A percentile compares a stretch with the other conserved stretches of the same genome.
Evolutionary conservation across 306 rosid genomes (phyloP).

Genomic region (Trichosanthes truncata): DNA sequence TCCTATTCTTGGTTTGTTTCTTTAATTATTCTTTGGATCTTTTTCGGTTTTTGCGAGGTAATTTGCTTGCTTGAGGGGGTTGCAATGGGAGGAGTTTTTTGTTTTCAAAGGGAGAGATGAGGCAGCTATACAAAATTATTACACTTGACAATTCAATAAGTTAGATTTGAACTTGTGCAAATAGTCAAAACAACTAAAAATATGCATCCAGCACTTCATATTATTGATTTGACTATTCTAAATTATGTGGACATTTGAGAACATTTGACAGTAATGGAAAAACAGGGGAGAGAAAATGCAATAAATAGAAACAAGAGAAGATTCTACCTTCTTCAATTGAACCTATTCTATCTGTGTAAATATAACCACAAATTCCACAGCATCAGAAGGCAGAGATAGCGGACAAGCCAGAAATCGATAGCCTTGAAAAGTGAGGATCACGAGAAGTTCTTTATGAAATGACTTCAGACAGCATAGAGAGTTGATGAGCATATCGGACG

Average conservation of each 20-base stretch:
- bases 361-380: no score
- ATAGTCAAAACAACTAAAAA: slow-evolving; percentile 32
- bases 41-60: background rate
- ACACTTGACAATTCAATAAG: slow-evolving; percentile 4
- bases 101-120: background rate
- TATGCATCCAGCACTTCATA: slow-evolving; percentile 23
- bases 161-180: slow-evolving; percentile 29
- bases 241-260: slow-evolving; percentile 31
- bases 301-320: slow-evolving; percentile 17
- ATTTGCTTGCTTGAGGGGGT: background rate
- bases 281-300: slow-evolving; percentile 17
- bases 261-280: slow-evolving; percentile 20
- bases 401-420: slow-evolving; percentile 22
- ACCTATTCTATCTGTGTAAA: slow-evolving; percentile 24
- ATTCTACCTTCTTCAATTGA: slow-evolving; percentile 25
- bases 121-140: background rate
- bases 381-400: slow-evolving; percentile 31
- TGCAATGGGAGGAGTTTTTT: background rate
- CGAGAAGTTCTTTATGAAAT: slow-evolving; percentile 23
- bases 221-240: slow-evolving; percentile 33
- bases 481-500: slow-evolving; percentile 7
- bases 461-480: slow-evolving; percentile 15
- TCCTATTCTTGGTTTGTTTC: background rate
- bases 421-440: slow-evolving; percentile 28
- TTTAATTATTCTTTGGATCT: background rate